Percentiles rank a stretch among this genome's conserved stretches.
Conservation (phyloP, 805 yeast genomes). For the Metschnikowia borealis region DNA sequence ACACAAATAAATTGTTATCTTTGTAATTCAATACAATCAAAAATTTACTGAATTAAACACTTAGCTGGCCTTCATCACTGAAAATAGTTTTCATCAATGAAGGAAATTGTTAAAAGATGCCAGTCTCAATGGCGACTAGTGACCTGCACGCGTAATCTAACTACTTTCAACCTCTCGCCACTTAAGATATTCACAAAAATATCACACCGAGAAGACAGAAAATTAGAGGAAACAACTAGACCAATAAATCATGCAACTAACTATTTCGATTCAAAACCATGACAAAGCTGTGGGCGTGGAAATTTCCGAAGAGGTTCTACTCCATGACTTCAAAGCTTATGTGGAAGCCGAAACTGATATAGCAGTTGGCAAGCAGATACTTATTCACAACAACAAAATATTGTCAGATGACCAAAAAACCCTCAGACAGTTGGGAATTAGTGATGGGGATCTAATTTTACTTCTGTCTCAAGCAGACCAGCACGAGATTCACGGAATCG, state of each 20-base stretch:
- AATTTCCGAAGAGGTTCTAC: conserved; percentile 56
- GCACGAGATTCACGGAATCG: background rate
- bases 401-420: conserved; percentile 34
- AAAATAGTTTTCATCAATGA: background rate
- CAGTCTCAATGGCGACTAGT: background rate
- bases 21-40: background rate
- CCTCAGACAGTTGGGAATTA: conserved; percentile 45
- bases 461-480: conserved; percentile 20
- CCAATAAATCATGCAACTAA: conserved; percentile 10
- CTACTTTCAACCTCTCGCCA: background rate
- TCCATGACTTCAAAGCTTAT: conserved; percentile 69
- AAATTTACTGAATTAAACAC: background rate
- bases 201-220: background rate
- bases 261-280: conserved; percentile 18
- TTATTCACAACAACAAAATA: conserved; percentile 44
- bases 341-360: conserved; percentile 66
- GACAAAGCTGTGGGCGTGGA: conserved; percentile 47
- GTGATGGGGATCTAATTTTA: conserved; percentile 58
- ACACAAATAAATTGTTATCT: background rate
- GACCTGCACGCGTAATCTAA: background rate
- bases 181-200: background rate
- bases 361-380: conserved; percentile 41
- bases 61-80: background rate
- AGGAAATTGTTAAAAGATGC: background rate
- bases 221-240: background rate